Evolutionary conservation across 768 basidiomycete genomes (phyloP), one percentile per base, ranked within the genome.

Genomic region (Suillus subaureus): DNA sequence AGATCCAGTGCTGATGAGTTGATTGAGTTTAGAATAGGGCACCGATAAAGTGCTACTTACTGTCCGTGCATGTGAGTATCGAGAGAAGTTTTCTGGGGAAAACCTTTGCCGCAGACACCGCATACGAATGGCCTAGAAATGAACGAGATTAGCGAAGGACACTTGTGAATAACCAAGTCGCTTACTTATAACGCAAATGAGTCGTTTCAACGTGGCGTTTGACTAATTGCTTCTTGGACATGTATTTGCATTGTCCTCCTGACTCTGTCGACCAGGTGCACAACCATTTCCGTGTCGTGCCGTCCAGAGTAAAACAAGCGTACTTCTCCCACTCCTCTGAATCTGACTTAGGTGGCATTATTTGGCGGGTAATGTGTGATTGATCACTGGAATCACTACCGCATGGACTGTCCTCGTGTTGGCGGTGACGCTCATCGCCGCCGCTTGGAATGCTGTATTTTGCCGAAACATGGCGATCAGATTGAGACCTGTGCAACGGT

Each of bases 131-230:
- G 83, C 70, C 88, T 89, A 65, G 51, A 23, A 61, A 54, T 62
- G 40, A 62, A 67, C 69, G 67, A 72, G 71, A 64, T 52, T 31
- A 13, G 26, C 39, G 21, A 31, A 60, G 12, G 39, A 21, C 21
- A 4, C 40, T 31, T 18, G 26, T 28, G 18, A 60, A 31, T 60
- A 18, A 60, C 40, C 18, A 45, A 43, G n/a, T 71, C 47, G 67
- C 86, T 66, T 66, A 87, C 89, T 85, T 87, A 69, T 85, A 80
- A 61, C 83, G 80, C 55, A 91, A 72, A 71, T 90, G 89, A 16
- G 83, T 85, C 11, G 85, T 84, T 73, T 87, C 82, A 56, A 91
- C 81, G 73, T 91, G 89, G 33, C 89, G 82, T 73, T 89, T 89
- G 65, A 90, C 86, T 51, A 89, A 80, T 72, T 89, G 89, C 73